phyloP scores from a whole-genome alignment of 352 stramenopile species.

The Phytophthora crassamura region DNA sequence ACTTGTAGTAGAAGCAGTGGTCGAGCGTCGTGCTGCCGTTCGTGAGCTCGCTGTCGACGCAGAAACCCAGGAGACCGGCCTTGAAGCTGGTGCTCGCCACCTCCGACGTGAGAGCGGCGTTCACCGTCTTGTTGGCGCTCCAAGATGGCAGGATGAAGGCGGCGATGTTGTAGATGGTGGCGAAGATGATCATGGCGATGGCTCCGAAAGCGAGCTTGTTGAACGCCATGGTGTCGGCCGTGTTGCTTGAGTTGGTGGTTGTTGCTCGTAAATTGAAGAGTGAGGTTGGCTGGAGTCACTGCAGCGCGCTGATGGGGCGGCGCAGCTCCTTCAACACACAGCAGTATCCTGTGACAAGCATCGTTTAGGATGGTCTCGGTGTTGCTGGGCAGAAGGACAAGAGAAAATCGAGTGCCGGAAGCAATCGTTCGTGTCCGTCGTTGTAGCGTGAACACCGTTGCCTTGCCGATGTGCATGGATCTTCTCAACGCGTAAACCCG shows the following conservation, averaged over 20 bases:
- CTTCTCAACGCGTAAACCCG: too few relatives aligned
- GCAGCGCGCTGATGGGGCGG: too few relatives aligned
- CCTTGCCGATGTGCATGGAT: too few relatives aligned
- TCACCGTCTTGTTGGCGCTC: constrained; percentile 25
- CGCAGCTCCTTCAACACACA: too few relatives aligned
- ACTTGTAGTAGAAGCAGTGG: constrained; percentile 76
- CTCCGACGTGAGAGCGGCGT: constrained; percentile 3
- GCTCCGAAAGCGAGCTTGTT: constrained; percentile 26
- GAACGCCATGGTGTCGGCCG: too few relatives aligned
- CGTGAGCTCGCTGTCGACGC: constrained; percentile 54
- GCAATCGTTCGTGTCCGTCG: too few relatives aligned
- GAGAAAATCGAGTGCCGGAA: too few relatives aligned
- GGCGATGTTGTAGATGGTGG: constrained; percentile 28
- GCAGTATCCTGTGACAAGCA: too few relatives aligned
- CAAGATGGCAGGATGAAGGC: constrained; percentile 26
- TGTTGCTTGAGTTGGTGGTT: neutral
- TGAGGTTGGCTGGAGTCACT: too few relatives aligned
- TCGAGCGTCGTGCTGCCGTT: constrained; percentile 49
- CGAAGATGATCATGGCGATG: constrained; percentile 24
- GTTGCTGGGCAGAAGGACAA: too few relatives aligned
- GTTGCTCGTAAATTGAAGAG: neutral
- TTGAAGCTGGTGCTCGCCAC: constrained; percentile 24
- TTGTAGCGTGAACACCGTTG: too few relatives aligned
- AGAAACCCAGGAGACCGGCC: constrained; percentile 31
- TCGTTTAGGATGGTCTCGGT: too few relatives aligned